Percentiles rank a stretch among this genome's conserved stretches.
phyloP scores from a whole-genome alignment of 352 stramenopile genomes.

The Globisporangium mamillatum region DNA sequence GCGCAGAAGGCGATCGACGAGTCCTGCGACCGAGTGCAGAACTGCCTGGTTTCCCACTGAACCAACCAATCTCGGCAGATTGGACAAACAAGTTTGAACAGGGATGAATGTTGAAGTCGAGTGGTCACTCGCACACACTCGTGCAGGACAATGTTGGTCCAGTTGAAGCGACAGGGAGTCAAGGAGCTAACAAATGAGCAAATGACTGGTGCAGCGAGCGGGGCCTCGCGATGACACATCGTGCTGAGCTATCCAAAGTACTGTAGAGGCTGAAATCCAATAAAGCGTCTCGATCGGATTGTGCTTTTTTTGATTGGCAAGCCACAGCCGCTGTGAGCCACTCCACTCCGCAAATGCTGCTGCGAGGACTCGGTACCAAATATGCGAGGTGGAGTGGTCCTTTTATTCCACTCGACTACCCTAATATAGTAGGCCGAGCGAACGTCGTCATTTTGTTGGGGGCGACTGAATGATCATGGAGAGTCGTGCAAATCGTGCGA shows the following conservation, averaged over 20 bases:
- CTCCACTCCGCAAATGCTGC: background rate
- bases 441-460: background rate
- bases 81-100: background rate
- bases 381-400: background rate
- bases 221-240: background rate
- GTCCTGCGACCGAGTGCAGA: conserved; percentile 74
- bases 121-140: background rate
- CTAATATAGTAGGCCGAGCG: background rate
- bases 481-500: background rate
- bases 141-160: background rate
- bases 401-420: background rate
- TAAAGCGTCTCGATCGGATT: background rate
- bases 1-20: conserved; percentile 81
- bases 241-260: background rate
- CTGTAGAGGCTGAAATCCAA: background rate
- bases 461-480: background rate
- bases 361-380: background rate
- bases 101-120: background rate
- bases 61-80: background rate
- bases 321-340: background rate
- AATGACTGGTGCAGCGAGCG: background rate
- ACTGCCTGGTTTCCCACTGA: conserved; percentile 23
- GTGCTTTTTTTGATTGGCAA: background rate
- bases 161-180: background rate
- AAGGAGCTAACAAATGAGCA: background rate